These are phyloP conservation scores for Mycena citricolor DNA, from an alignment of 1,284 basidiomycete species.

Conservation along the genomic window DNA sequence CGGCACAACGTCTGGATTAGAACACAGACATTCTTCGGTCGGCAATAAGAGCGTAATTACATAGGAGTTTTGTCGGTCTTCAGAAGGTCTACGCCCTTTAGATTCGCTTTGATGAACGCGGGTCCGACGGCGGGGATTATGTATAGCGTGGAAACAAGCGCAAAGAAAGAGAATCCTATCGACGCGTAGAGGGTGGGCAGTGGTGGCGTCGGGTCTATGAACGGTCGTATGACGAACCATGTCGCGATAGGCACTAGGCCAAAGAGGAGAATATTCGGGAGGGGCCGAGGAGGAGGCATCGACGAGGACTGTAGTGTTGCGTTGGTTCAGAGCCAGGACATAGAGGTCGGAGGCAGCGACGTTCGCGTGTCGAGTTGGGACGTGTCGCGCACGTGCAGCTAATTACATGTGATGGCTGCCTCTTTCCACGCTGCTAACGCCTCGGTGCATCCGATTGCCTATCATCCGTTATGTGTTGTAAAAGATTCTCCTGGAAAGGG, in stretches of 20 bases:
- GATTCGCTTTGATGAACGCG: constrained; percentile 71
- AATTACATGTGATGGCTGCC: too few species aligned
- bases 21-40: not conserved
- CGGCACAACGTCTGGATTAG: constrained; percentile 6
- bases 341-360: too few species aligned
- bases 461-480: constrained; percentile 39
- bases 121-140: constrained; percentile 75
- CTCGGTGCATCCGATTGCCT: too few species aligned
- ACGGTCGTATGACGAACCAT: constrained; percentile 70
- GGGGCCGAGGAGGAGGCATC: constrained; percentile 42
- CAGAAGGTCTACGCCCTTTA: constrained; percentile 80
- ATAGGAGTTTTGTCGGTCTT: constrained; percentile 75
- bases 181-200: constrained; percentile 73
- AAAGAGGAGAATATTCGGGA: constrained; percentile 49
- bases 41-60: constrained; percentile 45
- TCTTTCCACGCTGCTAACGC: too few species aligned
- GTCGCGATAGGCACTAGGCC: constrained; percentile 60
- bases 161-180: constrained; percentile 78
- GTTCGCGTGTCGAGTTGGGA: too few species aligned
- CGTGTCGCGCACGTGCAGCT: too few species aligned
- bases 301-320: too few species aligned
- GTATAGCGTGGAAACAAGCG: constrained; percentile 71
- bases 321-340: too few species aligned
- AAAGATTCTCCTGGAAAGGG: constrained; percentile 49
- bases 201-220: constrained; percentile 64